Percentiles rank a stretch among this genome's conserved stretches.
phyloP scores from a whole-genome alignment of 768 basidiomycete species.

The Psilocybe subaeruginosa region DNA sequence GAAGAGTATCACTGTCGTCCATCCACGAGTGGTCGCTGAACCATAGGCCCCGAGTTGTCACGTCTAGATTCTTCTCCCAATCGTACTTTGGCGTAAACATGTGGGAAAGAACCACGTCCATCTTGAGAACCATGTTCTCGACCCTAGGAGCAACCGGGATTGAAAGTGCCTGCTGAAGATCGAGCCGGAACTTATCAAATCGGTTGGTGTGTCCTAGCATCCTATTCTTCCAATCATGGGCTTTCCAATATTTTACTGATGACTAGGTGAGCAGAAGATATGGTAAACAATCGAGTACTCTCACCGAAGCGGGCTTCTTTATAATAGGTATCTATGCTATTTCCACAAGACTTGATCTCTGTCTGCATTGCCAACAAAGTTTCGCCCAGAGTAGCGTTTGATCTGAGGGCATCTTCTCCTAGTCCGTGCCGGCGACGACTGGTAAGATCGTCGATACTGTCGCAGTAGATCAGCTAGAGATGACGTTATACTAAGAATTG shows the following conservation, averaged over 20 bases:
- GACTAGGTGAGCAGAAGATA: not conserved
- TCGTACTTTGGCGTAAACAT: conserved; percentile 18
- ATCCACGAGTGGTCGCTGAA: conserved; percentile 9
- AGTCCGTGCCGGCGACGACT: not conserved
- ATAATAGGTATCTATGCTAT: conserved; percentile 27
- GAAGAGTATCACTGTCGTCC: conserved; percentile 11
- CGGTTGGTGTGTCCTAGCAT: conserved; percentile 16
- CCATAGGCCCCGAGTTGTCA: conserved; percentile 10
- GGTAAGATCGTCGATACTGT: conserved; percentile 4
- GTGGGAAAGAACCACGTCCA: conserved; percentile 15
- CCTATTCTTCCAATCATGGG: conserved; percentile 24
- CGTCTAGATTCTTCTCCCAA: conserved; percentile 21
- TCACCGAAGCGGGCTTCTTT: conserved; percentile 21
- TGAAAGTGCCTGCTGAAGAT: conserved; percentile 15
- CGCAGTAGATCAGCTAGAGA: not conserved
- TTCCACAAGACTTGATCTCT: conserved; percentile 22
- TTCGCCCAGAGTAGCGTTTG: conserved; percentile 6
- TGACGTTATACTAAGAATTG: not conserved
- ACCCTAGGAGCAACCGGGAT: conserved; percentile 16
- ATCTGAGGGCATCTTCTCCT: not conserved
- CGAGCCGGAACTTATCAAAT: conserved; percentile 16
- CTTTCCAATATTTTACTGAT: conserved; percentile 22
- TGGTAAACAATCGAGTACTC: not conserved
- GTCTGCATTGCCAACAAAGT: conserved; percentile 9
- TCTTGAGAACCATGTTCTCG: conserved; percentile 14